Conservation (phyloP, 1,139 yeast genomes). For the Pneumocystis canis region DNA sequence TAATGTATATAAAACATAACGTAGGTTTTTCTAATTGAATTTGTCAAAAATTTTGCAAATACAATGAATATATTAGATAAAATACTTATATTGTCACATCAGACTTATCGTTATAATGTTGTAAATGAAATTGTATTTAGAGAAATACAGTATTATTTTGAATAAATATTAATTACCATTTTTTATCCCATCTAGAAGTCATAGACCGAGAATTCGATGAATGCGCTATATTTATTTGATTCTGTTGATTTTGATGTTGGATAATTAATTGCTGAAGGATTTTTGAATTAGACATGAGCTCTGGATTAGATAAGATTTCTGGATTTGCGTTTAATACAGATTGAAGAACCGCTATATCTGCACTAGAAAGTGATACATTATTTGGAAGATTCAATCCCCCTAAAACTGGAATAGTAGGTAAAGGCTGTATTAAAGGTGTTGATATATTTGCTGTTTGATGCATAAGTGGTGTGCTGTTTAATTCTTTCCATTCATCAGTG, state of each 20-base stretch:
- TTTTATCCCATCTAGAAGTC: background rate
- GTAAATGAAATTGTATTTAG: background rate
- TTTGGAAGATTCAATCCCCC: conserved; percentile 19
- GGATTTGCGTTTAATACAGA: conserved; percentile 19
- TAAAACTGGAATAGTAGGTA: background rate
- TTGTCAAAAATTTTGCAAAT: background rate
- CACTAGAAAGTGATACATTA: conserved; percentile 21
- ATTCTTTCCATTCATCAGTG: conserved; percentile 1
- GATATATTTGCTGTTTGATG: background rate
- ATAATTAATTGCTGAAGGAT: conserved; percentile 19
- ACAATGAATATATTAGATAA: background rate
- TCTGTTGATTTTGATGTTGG: conserved; percentile 14
- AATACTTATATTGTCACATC: background rate
- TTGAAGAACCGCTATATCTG: conserved; percentile 19
- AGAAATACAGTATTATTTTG: background rate
- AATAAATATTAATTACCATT: background rate
- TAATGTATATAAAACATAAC: background rate
- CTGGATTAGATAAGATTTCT: conserved; percentile 18
- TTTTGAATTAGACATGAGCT: conserved; percentile 20
- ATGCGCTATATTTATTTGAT: conserved; percentile 1
- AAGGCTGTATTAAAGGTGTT: background rate
- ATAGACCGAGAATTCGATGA: background rate
- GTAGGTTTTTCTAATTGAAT: background rate
- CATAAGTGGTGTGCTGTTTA: background rate
- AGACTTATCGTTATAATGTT: background rate